Evolutionary conservation across 768 basidiomycete genomes (phyloP), one percentile per base, ranked within the genome.

Genomic region (Tulasnella sp.): DNA sequence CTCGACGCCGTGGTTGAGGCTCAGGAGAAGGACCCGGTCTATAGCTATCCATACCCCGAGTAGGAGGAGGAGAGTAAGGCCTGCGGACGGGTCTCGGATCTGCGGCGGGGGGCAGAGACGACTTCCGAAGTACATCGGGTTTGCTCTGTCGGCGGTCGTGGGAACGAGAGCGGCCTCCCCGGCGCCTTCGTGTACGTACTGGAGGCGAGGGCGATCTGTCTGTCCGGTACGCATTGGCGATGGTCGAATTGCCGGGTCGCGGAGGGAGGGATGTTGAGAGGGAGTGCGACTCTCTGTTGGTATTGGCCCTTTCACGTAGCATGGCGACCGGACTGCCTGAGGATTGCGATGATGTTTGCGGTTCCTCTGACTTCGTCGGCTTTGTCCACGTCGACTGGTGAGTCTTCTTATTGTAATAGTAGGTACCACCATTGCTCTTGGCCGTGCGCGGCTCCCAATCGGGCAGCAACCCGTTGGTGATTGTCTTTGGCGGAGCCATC

Each of bases 381-480:
- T 44, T 56, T 8, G 43, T 56, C 55, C 55, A 56, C 21, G 55
- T 56, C 5, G 55, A 41, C 29, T 56, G 26, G 8, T 45, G 34
- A 10, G 55, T 56, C 42, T 56, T 56, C 3, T 23, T n/a, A 24
- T 56, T 56, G 24, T 41, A 56, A 23, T 45, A 56, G 55, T 56
- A 56, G 11, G 26, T 30, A 17, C 2, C 2, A 24, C 55, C 55
- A 11, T 21, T 30, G 41, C 43, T 56, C 34, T 42, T 38, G 29
- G 55, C 41, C 13, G 34, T 56, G 7, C 55, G 55, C n/a, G 34
- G 34, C 42, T 56, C 55, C 55, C 55, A 56, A 3, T 56, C 41
- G 8, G 55, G 55, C 24, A 42, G 41, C 4, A 56, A 29, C 15
- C 34, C 41, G n/a, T 38, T n/a, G 41, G 41, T 56, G 44, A 4